Conservation (phyloP, 768 basidiomycete species). For the Pleurotus sapidus region DNA sequence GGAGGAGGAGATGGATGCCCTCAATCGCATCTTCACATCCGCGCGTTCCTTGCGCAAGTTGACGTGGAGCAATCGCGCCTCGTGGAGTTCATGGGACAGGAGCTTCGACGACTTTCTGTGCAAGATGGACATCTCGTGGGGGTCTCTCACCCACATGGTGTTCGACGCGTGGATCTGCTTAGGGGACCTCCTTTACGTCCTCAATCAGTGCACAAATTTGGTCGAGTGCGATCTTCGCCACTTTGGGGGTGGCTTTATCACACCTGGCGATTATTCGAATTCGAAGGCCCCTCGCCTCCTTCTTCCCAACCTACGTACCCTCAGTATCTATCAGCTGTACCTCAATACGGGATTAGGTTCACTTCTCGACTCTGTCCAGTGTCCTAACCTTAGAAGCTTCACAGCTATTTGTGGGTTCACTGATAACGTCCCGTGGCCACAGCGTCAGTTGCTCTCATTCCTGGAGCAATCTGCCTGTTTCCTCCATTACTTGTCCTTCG, state of each 20-base stretch:
- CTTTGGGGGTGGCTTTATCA: slow-evolving; percentile 12
- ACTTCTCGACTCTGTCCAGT: slow-evolving; percentile 16
- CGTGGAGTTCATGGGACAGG: slow-evolving; percentile 18
- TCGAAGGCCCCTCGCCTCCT: slow-evolving; percentile 4
- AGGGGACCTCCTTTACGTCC: slow-evolving; percentile 15
- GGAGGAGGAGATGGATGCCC: slow-evolving; percentile 11
- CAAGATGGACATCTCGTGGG: slow-evolving; percentile 15
- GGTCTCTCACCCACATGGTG: slow-evolving; percentile 16
- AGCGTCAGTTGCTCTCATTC: slow-evolving; percentile 5
- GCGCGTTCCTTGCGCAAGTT: slow-evolving; percentile 15
- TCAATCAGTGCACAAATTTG: slow-evolving; percentile 16
- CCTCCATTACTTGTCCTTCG: background rate
- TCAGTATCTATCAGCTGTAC: slow-evolving; percentile 18
- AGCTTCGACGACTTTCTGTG: slow-evolving; percentile 13
- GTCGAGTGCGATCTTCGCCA: slow-evolving; percentile 16
- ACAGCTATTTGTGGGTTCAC: slow-evolving; percentile 17
- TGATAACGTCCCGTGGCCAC: slow-evolving; percentile 9
- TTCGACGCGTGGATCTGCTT: slow-evolving; percentile 18
- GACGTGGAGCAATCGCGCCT: slow-evolving; percentile 16
- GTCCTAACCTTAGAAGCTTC: slow-evolving; percentile 15
- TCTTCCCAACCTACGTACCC: slow-evolving; percentile 14
- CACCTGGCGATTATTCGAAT: background rate
- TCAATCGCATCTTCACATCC: slow-evolving; percentile 13
- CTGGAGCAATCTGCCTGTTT: slow-evolving; percentile 3
- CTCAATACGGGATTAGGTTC: slow-evolving; percentile 18